Base-by-base conservation (phyloP, 176 grass and related monocot species). In the Avena insularis region DNA sequence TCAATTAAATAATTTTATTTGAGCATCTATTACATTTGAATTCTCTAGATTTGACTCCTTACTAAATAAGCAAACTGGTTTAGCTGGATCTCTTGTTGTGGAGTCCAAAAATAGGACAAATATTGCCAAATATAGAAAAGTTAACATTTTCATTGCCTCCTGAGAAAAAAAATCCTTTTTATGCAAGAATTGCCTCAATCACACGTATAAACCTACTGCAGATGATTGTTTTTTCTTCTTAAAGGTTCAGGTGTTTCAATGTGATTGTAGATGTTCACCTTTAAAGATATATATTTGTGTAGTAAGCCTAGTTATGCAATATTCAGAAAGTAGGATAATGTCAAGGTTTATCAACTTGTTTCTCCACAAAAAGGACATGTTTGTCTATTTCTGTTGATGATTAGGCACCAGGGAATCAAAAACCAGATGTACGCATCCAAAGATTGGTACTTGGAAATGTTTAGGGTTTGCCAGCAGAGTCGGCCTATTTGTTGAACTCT, bases 341-440 rank as follows among this genome's bases (percentile, higher is more conserved):
- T 54, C 29, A 77, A 58, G 29, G n/a, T 2, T 5, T 78, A 19
- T 3, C 2, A 19, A 58, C 12, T 78, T 58, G 5, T 36, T 47
- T 57, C 4, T 58, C 51, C 5, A 57, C 29, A 36, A 33, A 78
- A 78, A 2, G 27, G 58, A 77, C 29, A 5, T 47, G 69, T 14
- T 33, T 63, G 23, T 36, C 35, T 77, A 29, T 72, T 81, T 50
- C 5, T 81, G 45, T 51, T 81, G 25, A 46, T 67, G 61, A 64
- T 31, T 66, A 66, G 27, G 62, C 29, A 15, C 62, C 27, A 66
- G 14, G 12, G 62, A 66, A 31, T 66, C 27, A 33, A 66, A 25
- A 27, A 65, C 25, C 11, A 65, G 12, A 14, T 14, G 12, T 14
- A 31, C 25, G 12, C 12, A 65, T 65, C 25, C 5, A 53, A 56